Percentiles rank a stretch among this genome's conserved stretches.
Evolutionary conservation across 2,329 filamentous ascomycete species (phyloP).

Genomic region (Fusarium torreyae): DNA sequence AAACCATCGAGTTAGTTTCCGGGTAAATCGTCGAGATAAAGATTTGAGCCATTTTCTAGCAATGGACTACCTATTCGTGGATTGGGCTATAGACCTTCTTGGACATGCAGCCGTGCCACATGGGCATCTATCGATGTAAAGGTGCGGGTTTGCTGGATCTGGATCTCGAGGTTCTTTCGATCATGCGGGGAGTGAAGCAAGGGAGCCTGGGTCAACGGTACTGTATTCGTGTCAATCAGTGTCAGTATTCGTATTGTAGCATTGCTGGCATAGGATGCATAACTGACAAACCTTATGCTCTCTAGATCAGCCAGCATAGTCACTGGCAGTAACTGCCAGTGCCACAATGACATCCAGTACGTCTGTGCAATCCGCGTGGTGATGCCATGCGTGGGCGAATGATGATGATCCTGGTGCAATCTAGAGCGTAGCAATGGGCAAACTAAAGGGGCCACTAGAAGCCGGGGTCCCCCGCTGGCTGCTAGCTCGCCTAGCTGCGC

Average conservation of each 20-base stretch:
- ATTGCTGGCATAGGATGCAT: too few relatives aligned
- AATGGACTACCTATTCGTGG: conserved; percentile 27
- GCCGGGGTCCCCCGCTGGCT: conserved; percentile 31
- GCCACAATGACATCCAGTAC: conserved; percentile 8
- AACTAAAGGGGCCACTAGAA: conserved; percentile 4
- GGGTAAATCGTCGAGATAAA: conserved; percentile 25
- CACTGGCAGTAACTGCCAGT: conserved; percentile 5
- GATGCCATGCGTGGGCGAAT: conserved; percentile 21
- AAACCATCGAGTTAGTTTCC: conserved; percentile 14
- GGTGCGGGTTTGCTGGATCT: conserved; percentile 17
- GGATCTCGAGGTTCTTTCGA: background rate
- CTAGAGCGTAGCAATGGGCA: conserved; percentile 33
- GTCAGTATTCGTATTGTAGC: too few relatives aligned
- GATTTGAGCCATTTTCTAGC: conserved; percentile 29
- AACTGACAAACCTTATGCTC: too few relatives aligned
- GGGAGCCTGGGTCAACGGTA: background rate
- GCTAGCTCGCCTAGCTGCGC: conserved; percentile 18
- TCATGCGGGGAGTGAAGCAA: background rate
- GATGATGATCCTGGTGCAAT: conserved; percentile 35
- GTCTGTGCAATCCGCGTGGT: conserved; percentile 1
- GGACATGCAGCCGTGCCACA: conserved; percentile 38
- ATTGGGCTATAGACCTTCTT: conserved; percentile 6
- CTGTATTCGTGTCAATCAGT: too few relatives aligned
- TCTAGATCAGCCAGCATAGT: conserved; percentile 11
- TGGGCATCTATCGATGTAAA: conserved; percentile 12